Evolutionary conservation across 2,329 filamentous ascomycete species (phyloP), one percentile per base, ranked within the genome.

Genomic region (Alternaria alternata): DNA sequence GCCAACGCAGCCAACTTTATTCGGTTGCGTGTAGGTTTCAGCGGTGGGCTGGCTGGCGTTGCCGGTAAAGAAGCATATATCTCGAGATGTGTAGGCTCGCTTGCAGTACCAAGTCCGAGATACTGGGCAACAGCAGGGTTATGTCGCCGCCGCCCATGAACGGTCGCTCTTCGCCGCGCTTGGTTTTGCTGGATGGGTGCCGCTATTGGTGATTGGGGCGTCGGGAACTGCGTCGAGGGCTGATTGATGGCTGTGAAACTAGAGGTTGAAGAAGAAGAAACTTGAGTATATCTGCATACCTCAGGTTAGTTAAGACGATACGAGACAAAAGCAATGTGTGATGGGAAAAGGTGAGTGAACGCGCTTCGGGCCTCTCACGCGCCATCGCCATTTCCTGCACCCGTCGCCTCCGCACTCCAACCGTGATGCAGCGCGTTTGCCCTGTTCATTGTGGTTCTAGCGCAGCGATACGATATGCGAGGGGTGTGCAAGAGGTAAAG

Each of bases 201-300:
- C 7, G 57, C 9, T 44, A 49, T 34, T 42, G 65, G 60, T 8
- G 63, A 58, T 16, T 63, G 61, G 22, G 59, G 63, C 18, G 63
- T 60, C 30, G 59, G 54, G 20, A 61, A 54, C 30, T 65, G 65
- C 14, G 46, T 18, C 18, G 52, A 51, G 16, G 26, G 57, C 7
- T 61, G 62, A 26, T 76, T 75, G 48, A 76, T 71, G 4, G 74
- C 68, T 14, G 68, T 75, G 36, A 74, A 74, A 28, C 67, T 59
- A 49, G 69, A 62, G n/a, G 63, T 57, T 4, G 57, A 34, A 2
- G 41, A 47, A 18, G 34, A 46, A 18, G 14, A 7, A 39, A 36
- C 18, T 7, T 20, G 26, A 9, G 41, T 24, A 14, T 24, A 44
- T 14, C 66, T 69, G 52, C 5, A 28, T 28, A 46, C 38, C 43